These are phyloP conservation scores for Astrephomene gubernaculifera DNA, from an alignment of 139 green algal genomes.

Conservation along the genomic window DNA sequence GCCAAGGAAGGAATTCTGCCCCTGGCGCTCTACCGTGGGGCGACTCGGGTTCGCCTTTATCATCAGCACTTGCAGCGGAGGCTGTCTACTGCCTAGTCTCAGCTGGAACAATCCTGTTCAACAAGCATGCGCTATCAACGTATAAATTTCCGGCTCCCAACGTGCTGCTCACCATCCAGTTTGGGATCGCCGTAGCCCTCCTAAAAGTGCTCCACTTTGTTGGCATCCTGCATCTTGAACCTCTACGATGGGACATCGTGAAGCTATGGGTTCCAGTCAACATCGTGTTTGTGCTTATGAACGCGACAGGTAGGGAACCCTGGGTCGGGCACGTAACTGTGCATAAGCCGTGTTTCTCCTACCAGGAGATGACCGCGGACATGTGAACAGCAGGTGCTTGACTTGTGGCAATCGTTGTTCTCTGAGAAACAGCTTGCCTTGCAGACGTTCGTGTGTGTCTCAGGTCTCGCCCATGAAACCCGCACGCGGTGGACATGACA, in stretches of 20 bases:
- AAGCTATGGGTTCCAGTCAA: slow-evolving; percentile 91
- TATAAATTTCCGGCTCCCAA: slow-evolving; percentile 59
- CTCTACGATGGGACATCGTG: slow-evolving; percentile 47
- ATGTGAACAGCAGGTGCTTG: too few relatives aligned
- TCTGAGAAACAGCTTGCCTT: too few relatives aligned
- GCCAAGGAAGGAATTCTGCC: background rate
- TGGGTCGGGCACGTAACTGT: background rate
- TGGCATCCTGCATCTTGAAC: slow-evolving; percentile 49
- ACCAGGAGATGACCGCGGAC: too few relatives aligned
- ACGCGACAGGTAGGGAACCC: slow-evolving; percentile 14
- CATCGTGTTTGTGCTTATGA: slow-evolving; percentile 88
- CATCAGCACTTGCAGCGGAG: slow-evolving; percentile 29
- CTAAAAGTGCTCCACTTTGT: slow-evolving; percentile 42
- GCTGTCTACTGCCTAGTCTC: slow-evolving; percentile 38
- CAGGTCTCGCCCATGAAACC: too few relatives aligned
- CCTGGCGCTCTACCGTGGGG: background rate
- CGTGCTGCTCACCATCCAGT: slow-evolving; percentile 59
- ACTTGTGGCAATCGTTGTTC: too few relatives aligned
- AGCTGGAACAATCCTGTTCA: slow-evolving; percentile 62
- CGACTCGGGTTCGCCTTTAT: background rate
- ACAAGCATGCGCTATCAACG: slow-evolving; percentile 59
- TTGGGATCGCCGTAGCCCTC: slow-evolving; percentile 44
- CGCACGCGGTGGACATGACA: too few relatives aligned
- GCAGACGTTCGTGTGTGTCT: too few relatives aligned
- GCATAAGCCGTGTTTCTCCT: too few relatives aligned